phyloP scores from a whole-genome alignment of 2,329 filamentous ascomycete species.

The Chlorencoelia australis region DNA sequence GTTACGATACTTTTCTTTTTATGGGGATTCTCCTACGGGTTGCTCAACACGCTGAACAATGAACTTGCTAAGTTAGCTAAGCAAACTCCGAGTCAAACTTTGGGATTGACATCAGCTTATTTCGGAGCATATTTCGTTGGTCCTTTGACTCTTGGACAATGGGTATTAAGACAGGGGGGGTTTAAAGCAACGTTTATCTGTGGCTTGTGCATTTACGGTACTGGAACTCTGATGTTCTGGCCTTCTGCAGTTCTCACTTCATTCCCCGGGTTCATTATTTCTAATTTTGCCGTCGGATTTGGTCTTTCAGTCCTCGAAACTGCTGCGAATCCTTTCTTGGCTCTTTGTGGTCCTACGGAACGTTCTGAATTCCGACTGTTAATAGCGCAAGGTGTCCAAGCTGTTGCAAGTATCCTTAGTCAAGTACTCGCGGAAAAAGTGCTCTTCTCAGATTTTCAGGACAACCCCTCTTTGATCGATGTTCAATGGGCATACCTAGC shows the following conservation, averaged over 20 bases:
- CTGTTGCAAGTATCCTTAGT: conserved; percentile 62
- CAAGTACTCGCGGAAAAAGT: conserved; percentile 63
- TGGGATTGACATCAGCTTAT: conserved; percentile 61
- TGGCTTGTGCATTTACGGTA: conserved; percentile 64
- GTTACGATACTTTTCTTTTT: conserved; percentile 78
- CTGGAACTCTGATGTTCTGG: conserved; percentile 79
- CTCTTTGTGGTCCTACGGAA: conserved; percentile 61
- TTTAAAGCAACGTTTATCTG: conserved; percentile 75
- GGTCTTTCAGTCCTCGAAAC: conserved; percentile 71
- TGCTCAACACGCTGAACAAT: conserved; percentile 72
- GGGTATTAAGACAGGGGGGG: conserved; percentile 59
- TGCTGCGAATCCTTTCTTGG: conserved; percentile 65
- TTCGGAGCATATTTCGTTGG: conserved; percentile 64
- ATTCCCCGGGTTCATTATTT: conserved; percentile 69
- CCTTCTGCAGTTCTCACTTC: conserved; percentile 65
- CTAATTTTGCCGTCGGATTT: conserved; percentile 64
- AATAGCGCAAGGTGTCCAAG: conserved; percentile 67
- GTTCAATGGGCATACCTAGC: conserved; percentile 84
- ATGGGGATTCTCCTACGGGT: conserved; percentile 85
- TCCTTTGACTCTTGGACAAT: conserved; percentile 58
- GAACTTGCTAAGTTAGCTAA: conserved; percentile 55
- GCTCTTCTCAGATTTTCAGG: conserved; percentile 53
- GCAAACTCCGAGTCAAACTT: conserved; percentile 44
- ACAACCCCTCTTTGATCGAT: conserved; percentile 49
- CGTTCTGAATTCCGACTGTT: conserved; percentile 68